Evolutionary conservation across 805 yeast genomes (phyloP).

Genomic region (Sugiyamaella valdiviana): DNA sequence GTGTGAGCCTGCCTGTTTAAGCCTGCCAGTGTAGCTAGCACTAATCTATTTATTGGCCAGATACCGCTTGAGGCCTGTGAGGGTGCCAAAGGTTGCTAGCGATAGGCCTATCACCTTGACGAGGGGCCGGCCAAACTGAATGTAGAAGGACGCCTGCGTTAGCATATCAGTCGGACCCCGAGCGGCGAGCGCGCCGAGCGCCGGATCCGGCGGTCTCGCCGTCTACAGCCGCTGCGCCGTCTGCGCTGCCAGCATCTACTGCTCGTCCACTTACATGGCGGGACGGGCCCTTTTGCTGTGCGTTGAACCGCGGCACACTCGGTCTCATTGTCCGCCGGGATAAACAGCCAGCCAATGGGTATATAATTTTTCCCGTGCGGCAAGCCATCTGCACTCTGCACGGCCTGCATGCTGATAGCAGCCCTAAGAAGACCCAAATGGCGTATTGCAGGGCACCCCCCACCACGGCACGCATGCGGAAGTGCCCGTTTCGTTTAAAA

Average conservation of each 20-base stretch:
- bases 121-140: conserved; percentile 20
- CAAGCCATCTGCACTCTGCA: not conserved
- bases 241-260: not conserved
- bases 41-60: not conserved
- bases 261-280: not conserved
- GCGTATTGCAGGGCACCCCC: too few species aligned
- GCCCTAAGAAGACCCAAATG: not conserved
- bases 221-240: too few species aligned
- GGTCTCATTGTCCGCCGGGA: too few species aligned
- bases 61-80: conserved; percentile 9
- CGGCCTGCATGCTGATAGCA: not conserved
- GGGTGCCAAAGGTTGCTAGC: conserved; percentile 16
- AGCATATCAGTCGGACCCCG: conserved; percentile 4
- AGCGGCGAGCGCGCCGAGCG: not conserved
- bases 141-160: conserved; percentile 17
- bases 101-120: conserved; percentile 19
- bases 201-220: too few species aligned
- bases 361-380: too few species aligned
- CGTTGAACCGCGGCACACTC: too few species aligned
- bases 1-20: not conserved
- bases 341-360: too few species aligned
- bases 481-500: not conserved
- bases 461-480: too few species aligned
- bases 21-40: not conserved
- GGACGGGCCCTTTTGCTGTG: not conserved